A percentile compares a stretch with the other conserved stretches of the same genome.
Conservation (phyloP, 73 alveolate genomes). For the Tetrahymena thermophila region DNA sequence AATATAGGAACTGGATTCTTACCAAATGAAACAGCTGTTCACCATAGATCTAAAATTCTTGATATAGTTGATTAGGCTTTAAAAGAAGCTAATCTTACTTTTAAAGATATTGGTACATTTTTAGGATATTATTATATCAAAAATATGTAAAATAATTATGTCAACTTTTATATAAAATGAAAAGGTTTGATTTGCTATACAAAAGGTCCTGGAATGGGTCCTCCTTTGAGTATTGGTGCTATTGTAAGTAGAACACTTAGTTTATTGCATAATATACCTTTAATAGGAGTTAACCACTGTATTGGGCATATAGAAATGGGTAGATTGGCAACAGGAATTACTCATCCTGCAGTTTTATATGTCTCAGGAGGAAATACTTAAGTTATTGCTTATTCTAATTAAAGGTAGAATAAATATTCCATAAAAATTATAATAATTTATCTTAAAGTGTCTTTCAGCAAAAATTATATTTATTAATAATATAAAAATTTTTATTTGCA, state of each 20-base stretch:
- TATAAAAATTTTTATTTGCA: conserved; percentile 11
- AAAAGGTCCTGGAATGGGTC: conserved; percentile 99
- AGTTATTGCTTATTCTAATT: conserved; percentile 89
- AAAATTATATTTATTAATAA: neutral
- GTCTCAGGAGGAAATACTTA: conserved; percentile 98
- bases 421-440: neutral
- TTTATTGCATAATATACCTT: conserved; percentile 84
- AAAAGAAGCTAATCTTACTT: conserved; percentile 66
- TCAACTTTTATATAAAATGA: neutral
- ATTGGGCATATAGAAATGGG: conserved; percentile 99
- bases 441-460: neutral
- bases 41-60: conserved; percentile 83
- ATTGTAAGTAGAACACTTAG: conserved; percentile 90
- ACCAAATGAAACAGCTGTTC: conserved; percentile 97
- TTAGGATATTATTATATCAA: neutral
- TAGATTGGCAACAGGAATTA: conserved; percentile 83
- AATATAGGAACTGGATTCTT: conserved; percentile 81
- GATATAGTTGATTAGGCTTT: conserved; percentile 82
- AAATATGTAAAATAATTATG: neutral
- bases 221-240: conserved; percentile 95
- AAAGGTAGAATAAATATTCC: neutral
- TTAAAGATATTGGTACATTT: conserved; percentile 67
- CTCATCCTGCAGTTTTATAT: conserved; percentile 92
- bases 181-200: conserved; percentile 77
- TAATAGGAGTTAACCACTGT: conserved; percentile 98